Evolutionary conservation across 805 yeast species (phyloP), one percentile per base, ranked within the genome.

Genomic region (Ogataea parapolymorpha): DNA sequence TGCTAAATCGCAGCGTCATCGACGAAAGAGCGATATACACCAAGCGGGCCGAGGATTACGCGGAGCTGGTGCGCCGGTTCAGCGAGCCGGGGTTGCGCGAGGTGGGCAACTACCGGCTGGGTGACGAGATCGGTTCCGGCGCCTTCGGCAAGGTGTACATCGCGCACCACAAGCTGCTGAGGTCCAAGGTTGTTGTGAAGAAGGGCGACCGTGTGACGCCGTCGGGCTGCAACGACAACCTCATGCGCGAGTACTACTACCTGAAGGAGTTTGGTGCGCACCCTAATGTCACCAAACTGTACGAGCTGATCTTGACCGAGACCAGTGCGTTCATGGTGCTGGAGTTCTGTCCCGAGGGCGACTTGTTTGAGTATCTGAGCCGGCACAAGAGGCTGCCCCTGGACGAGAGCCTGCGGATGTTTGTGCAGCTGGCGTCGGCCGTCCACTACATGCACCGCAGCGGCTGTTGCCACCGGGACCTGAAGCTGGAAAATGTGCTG

Each of bases 101-200:
- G 41, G 80, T 91, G 10, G 98, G 99, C 1, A 87, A 85, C 61
- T 91, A 91, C 57, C 68, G 73, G 37, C 77, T 93, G 6, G 55
- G 79, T 6, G 70, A 79, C 43, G 85, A 82, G 49, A 82, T 91
- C 16, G 98, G 97, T 2, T 89, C 86, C 53, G 97, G 97, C 8
- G 75, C 95, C 3, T 91, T 89, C 71, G 97, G 98, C 7, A 85
- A 85, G 56, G 95, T 89, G 1, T 93, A 83, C 59, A 66, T 91
- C 23, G 98, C 96, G 2, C 70, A 70, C 26, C 98, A 91, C 55
- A 73, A 74, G 37, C 69, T 89, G 33, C 75, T 95, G 9, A 79
- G 80, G 40, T 70, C 79, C n/a, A 81, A 77, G 56, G 85, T 91
- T 3, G 98, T 93, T 13, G 63, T 93, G 46, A 91, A 91, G 55